Percentiles rank a stretch among this genome's conserved stretches.
Conservation (phyloP, 805 yeast genomes). For the Ogataea degrootiae region DNA sequence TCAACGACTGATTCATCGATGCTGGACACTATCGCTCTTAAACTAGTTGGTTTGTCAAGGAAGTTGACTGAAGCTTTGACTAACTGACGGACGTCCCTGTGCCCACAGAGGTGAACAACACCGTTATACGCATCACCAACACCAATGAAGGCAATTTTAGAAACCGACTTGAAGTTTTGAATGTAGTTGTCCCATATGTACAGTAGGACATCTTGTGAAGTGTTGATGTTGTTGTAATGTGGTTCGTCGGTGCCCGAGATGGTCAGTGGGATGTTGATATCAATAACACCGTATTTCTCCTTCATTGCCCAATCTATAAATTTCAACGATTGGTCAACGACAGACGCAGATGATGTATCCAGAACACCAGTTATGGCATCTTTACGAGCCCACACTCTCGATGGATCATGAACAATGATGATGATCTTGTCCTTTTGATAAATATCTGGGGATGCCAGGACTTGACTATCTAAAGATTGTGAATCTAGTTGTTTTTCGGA, state of each 20-base stretch:
- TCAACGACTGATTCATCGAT: constrained; percentile 87
- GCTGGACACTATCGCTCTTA: constrained; percentile 77
- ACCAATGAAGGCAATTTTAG: constrained; percentile 75
- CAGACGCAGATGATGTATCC: constrained; percentile 65
- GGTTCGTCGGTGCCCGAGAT: constrained; percentile 41
- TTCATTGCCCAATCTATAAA: constrained; percentile 63
- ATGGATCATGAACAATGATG: constrained; percentile 81
- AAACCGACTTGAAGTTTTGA: constrained; percentile 58
- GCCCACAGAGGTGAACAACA: constrained; percentile 81
- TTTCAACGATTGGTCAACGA: constrained; percentile 68
- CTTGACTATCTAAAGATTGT: constrained; percentile 53
- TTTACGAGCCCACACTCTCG: constrained; percentile 84
- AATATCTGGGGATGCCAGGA: constrained; percentile 67
- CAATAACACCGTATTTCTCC: constrained; percentile 71
- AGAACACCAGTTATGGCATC: constrained; percentile 78
- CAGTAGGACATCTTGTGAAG: constrained; percentile 71
- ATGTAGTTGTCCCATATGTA: constrained; percentile 91
- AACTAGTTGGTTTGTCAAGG: constrained; percentile 57
- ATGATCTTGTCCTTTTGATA: constrained; percentile 60
- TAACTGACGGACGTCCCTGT: constrained; percentile 58
- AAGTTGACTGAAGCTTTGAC: constrained; percentile 70
- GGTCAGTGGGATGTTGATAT: constrained; percentile 70
- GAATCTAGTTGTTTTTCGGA: constrained; percentile 38
- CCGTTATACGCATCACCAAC: constrained; percentile 88
- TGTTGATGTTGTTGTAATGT: constrained; percentile 55